These are phyloP conservation scores for Phyllosticta capitalensis DNA, from an alignment of 2,329 filamentous ascomycete species.

Conservation along the genomic window DNA sequence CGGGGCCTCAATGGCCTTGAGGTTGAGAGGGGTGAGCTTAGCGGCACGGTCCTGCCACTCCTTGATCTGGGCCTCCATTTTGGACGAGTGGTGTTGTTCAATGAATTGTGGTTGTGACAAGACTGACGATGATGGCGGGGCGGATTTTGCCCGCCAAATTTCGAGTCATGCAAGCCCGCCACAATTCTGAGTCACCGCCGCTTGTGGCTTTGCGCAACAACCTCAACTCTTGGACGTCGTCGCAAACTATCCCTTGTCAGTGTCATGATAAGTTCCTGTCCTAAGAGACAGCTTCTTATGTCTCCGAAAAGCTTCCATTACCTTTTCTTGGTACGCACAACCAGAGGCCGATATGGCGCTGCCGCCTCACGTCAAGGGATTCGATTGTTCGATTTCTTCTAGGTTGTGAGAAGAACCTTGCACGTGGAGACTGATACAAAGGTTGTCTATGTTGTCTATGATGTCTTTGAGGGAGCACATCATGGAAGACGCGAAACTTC, in stretches of 20 bases:
- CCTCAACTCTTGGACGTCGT: not conserved
- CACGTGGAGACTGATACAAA: too few relatives aligned
- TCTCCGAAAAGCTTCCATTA: too few relatives aligned
- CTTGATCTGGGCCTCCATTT: conserved; percentile 32
- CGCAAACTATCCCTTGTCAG: not conserved
- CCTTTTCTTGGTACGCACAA: too few relatives aligned
- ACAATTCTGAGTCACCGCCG: not conserved
- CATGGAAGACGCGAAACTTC: too few relatives aligned
- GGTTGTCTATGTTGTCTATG: too few relatives aligned
- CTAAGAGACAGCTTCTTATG: not conserved
- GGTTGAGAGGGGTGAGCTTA: conserved; percentile 53
- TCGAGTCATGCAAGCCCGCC: conserved; percentile 3
- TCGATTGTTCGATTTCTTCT: too few relatives aligned
- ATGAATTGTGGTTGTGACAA: not conserved
- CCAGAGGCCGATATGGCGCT: too few relatives aligned
- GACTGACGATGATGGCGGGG: conserved; percentile 6
- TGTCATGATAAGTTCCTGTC: too few relatives aligned
- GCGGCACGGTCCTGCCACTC: conserved; percentile 49
- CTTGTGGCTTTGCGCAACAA: not conserved
- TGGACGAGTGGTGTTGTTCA: not conserved
- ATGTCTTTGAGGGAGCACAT: too few relatives aligned
- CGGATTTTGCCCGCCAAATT: conserved; percentile 3
- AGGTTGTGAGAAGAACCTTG: too few relatives aligned
- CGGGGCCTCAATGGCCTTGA: conserved; percentile 69
- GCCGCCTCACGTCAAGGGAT: too few relatives aligned